Conservation (phyloP, 2,329 filamentous ascomycete species). For the Fusarium guadeloupense region DNA sequence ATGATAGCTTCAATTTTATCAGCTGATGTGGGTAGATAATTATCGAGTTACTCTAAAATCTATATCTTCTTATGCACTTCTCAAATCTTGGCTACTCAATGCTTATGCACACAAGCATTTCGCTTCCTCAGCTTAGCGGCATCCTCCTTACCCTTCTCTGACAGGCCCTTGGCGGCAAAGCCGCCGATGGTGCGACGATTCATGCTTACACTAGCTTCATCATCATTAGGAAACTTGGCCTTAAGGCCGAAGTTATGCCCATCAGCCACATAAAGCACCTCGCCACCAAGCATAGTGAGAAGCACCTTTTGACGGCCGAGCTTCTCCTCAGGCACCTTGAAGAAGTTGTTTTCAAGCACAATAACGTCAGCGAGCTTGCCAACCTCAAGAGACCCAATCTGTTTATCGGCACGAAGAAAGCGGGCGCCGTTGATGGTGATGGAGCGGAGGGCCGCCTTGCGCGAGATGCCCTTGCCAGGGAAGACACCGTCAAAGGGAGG, state of each 20-base stretch:
- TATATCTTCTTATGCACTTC: too few relatives aligned
- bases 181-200: slow-evolving; percentile 33
- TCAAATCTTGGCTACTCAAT: too few relatives aligned
- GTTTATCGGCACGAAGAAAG: slow-evolving; percentile 39
- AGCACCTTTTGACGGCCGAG: slow-evolving; percentile 39
- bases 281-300: slow-evolving; percentile 42
- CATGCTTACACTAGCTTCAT: slow-evolving; percentile 18
- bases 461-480: slow-evolving; percentile 36
- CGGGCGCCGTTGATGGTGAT: slow-evolving; percentile 39
- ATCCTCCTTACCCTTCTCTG: slow-evolving; percentile 10
- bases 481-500: slow-evolving; percentile 32
- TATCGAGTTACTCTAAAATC: too few relatives aligned
- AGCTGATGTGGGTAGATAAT: too few relatives aligned
- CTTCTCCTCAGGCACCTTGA: slow-evolving; percentile 38
- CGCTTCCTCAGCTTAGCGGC: slow-evolving; percentile 31
- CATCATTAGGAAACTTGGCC: slow-evolving; percentile 41
- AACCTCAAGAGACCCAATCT: slow-evolving; percentile 40
- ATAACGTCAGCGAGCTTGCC: slow-evolving; percentile 44
- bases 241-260: slow-evolving; percentile 36
- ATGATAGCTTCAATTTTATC: too few relatives aligned
- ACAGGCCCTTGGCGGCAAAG: slow-evolving; percentile 23
- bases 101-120: slow-evolving; percentile 31
- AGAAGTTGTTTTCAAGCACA: slow-evolving; percentile 40
- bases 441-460: slow-evolving; percentile 30
- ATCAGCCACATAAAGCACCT: slow-evolving; percentile 40